These are phyloP conservation scores for Kodamaea suecica DNA, from an alignment of 1,139 yeast genomes.

Conservation along the genomic window DNA sequence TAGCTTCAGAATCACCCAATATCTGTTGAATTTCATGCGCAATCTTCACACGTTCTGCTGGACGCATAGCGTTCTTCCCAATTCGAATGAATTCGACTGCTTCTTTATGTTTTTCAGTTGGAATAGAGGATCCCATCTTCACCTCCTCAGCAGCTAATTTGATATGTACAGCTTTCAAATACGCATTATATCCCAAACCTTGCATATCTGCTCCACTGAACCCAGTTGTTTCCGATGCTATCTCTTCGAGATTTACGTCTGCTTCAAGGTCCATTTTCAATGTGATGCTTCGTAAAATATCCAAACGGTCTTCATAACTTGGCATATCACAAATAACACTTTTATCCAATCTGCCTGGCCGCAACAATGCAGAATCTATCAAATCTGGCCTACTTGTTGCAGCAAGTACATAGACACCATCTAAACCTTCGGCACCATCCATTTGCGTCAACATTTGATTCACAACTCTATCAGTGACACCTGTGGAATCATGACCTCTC, in stretches of 20 bases:
- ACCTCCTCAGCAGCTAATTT: conserved; percentile 49
- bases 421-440: conserved; percentile 99
- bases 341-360: conserved; percentile 96
- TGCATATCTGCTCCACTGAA: conserved; percentile 95
- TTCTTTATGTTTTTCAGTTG: conserved; percentile 17
- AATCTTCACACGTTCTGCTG: conserved; percentile 44
- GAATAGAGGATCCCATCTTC: conserved; percentile 15
- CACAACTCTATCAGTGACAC: conserved; percentile 96
- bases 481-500: conserved; percentile 97
- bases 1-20: conserved; percentile 15
- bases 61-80: conserved; percentile 32
- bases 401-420: conserved; percentile 94
- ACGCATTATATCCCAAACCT: conserved; percentile 89
- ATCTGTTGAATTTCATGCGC: conserved; percentile 48
- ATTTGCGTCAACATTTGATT: conserved; percentile 95
- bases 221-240: conserved; percentile 67
- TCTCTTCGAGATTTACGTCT: conserved; percentile 51
- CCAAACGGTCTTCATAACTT: conserved; percentile 61
- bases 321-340: conserved; percentile 91
- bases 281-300: conserved; percentile 65
- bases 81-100: conserved; percentile 36
- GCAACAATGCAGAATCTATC: conserved; percentile 87
- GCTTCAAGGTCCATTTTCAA: conserved; percentile 48
- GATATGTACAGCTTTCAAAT: conserved; percentile 84
- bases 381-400: conserved; percentile 95